Evolutionary conservation across 2,329 filamentous ascomycete species (phyloP).

Genomic region (Clarireedia homoeocarpa): DNA sequence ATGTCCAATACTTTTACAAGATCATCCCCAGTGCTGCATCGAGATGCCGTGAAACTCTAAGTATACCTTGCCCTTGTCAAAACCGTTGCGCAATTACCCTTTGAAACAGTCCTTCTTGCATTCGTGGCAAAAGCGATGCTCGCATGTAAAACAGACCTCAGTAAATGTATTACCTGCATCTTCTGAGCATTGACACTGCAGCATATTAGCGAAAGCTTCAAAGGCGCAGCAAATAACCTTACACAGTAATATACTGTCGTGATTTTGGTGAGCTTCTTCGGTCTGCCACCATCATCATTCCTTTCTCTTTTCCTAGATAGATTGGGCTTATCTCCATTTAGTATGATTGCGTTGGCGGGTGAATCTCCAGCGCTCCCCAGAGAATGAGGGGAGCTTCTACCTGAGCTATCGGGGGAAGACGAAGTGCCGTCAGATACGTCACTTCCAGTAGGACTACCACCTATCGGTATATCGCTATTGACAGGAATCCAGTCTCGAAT

Average conservation of each 20-base stretch:
- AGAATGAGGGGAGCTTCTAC: slow-evolving; percentile 5
- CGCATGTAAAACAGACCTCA: slow-evolving; percentile 12
- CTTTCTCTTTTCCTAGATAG: slow-evolving; percentile 10
- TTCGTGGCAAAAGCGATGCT: slow-evolving; percentile 15
- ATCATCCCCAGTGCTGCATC: background rate
- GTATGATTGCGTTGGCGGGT: slow-evolving; percentile 7
- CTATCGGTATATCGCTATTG: slow-evolving; percentile 19
- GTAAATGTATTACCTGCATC: slow-evolving; percentile 14
- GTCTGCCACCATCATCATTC: slow-evolving; percentile 5
- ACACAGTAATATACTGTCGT: slow-evolving; percentile 15
- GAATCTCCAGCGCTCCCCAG: slow-evolving; percentile 5
- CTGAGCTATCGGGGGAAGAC: background rate
- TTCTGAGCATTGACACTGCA: slow-evolving; percentile 19
- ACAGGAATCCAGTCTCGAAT: slow-evolving; percentile 48
- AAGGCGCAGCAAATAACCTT: slow-evolving; percentile 8
- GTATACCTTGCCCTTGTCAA: background rate
- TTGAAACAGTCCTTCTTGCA: slow-evolving; percentile 5
- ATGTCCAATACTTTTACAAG: slow-evolving; percentile 1
- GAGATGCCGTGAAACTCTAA: background rate
- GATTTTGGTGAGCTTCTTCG: slow-evolving; percentile 8
- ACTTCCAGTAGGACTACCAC: slow-evolving; percentile 4
- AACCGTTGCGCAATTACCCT: background rate
- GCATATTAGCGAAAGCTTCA: background rate
- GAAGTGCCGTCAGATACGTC: background rate
- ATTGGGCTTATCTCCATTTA: background rate